A percentile compares a stretch with the other conserved stretches of the same genome.
Conservation (phyloP, 129 eudicot species). For the carrot (Daucus carota) region DH1_v3.0 NC_030385.2:40455001-40455500, state of each 20-base stretch:
- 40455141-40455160: slow-evolving; percentile 25
- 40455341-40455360: slow-evolving; percentile 27
- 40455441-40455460: slow-evolving; percentile 29
- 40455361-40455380: slow-evolving; percentile 30
- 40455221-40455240: slow-evolving; percentile 25
- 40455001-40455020: slow-evolving; percentile 79
- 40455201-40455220: slow-evolving; percentile 30
- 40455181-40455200: slow-evolving; percentile 12
- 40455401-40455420: slow-evolving; percentile 53
- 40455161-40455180: slow-evolving; percentile 23
- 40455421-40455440: slow-evolving; percentile 52
- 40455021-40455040: slow-evolving; percentile 87
- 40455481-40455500: slow-evolving; percentile 26
- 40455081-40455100: slow-evolving; percentile 5
- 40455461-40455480: slow-evolving; percentile 20
- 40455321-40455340: slow-evolving; percentile 20
- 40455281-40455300: slow-evolving; percentile 25
- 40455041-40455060: slow-evolving; percentile 79
- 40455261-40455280: slow-evolving; percentile 33
- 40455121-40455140: slow-evolving; percentile 26
- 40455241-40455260: slow-evolving; percentile 22
- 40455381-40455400: slow-evolving; percentile 54
- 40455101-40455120: slow-evolving; percentile 26
- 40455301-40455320: slow-evolving; percentile 13
- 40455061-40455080: slow-evolving; percentile 67